Base-by-base conservation (phyloP, 306 rosid genomes). In the Vigna hirtella region DNA sequence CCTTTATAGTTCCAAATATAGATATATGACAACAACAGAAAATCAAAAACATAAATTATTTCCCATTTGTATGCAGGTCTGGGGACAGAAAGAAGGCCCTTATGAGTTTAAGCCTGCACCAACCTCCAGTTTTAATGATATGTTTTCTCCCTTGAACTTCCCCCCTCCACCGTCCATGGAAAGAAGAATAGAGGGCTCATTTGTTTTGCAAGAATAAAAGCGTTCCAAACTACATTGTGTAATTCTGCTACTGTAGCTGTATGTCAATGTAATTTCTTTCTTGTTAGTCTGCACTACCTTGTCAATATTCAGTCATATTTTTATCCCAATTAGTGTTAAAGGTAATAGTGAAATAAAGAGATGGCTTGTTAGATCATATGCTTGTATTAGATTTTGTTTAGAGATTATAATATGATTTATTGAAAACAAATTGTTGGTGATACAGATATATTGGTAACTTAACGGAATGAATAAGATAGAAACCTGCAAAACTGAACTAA, bases 31-130 rank as follows among this genome's bases (percentile, higher is more conserved):
- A 76, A 17, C 9, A 76, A 16, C 30, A 70, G 43, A 10, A 17
- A 16, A 57, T 16, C 56, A 12, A 28, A 70, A 49, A 57, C 67
- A 59, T 63, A 28, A 45, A 38, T 40, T 65, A 43, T 75, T 56
- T 73, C 40, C 34, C 30, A 61, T 86, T 26, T 76, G 56, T 43
- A 79, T 80, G 71, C 86, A 94, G 98, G 94, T 89, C 76, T 94
- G 98, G 98, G 98, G 98, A 79, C 89, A 93, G 18, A 94, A 81
- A 80, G 97, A 88, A 70, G 96, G 97, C 28, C 94, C 98, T 14
- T 90, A 94, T 16, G 93, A 91, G 74, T 94, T 90, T 91, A 94
- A 90, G 89, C 85, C 94, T 1, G 93, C 87, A 8, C 93, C 96
- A 52, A 83, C 88, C 72, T 88, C 91, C 49, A 83, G 91, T 85